Evolutionary conservation across 805 yeast species (phyloP).

Genomic region (Dipodascus geniculatus): DNA sequence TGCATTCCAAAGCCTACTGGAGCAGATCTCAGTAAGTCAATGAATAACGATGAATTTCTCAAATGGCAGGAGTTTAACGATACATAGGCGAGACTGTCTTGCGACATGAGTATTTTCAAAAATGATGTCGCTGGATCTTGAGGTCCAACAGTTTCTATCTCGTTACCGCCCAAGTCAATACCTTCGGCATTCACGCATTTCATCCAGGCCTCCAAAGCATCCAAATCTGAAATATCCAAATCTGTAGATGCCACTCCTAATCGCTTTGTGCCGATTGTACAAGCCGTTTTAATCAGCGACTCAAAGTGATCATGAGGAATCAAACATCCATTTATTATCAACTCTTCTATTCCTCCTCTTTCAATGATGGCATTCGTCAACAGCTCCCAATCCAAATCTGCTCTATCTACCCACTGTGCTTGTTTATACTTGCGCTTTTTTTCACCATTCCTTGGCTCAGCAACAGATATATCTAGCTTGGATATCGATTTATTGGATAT

Average conservation of each 20-base stretch:
- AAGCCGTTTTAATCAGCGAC: conserved; percentile 47
- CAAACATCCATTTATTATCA: conserved; percentile 68
- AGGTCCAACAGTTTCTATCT: conserved; percentile 26
- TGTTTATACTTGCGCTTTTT: conserved; percentile 17
- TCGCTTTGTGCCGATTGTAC: conserved; percentile 41
- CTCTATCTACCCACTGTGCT: conserved; percentile 35
- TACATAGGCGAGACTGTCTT: conserved; percentile 25
- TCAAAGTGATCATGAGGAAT: conserved; percentile 36
- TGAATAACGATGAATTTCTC: conserved; percentile 30
- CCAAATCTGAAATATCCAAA: conserved; percentile 46
- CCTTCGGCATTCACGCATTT: conserved; percentile 38
- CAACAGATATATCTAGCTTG: conserved; percentile 20
- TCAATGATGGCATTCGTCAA: conserved; percentile 56
- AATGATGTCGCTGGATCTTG: conserved; percentile 10
- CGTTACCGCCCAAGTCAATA: conserved; percentile 76
- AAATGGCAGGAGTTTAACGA: conserved; percentile 59
- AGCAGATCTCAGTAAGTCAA: conserved; percentile 32
- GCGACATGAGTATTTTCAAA: conserved; percentile 22
- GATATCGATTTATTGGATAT: conserved; percentile 37
- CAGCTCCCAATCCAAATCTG: conserved; percentile 74
- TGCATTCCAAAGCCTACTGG: conserved; percentile 30
- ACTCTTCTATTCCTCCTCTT: conserved; percentile 69
- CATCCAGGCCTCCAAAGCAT: conserved; percentile 49
- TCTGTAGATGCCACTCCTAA: conserved; percentile 73
- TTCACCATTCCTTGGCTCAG: conserved; percentile 14